Percentiles rank a stretch among this genome's conserved stretches.
phyloP scores from a whole-genome alignment of 768 basidiomycete genomes.

The Mycena amicta region DNA sequence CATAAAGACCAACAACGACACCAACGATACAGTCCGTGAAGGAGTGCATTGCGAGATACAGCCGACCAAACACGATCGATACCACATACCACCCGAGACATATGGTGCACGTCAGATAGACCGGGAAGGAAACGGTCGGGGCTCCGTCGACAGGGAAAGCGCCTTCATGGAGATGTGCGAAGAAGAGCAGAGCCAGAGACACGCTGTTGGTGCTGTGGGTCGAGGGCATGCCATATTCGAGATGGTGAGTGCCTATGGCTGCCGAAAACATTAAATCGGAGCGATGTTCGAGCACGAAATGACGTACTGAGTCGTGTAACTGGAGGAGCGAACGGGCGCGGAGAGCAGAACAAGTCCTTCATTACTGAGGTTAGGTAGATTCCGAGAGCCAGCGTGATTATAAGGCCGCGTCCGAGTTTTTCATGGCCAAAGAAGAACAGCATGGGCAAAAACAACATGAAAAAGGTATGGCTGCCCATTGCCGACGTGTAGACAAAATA shows the following conservation, averaged over 20 bases:
- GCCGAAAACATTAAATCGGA: slow-evolving; percentile 5
- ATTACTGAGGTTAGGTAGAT: slow-evolving; percentile 86
- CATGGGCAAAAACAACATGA: slow-evolving; percentile 85
- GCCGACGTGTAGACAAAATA: slow-evolving; percentile 86
- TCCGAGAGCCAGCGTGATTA: slow-evolving; percentile 72
- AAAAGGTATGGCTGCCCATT: slow-evolving; percentile 87
- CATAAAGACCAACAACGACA: slow-evolving; percentile 59
- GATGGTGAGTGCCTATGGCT: slow-evolving; percentile 80
- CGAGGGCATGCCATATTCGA: slow-evolving; percentile 95
- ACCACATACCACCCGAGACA: slow-evolving; percentile 60
- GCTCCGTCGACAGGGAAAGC: slow-evolving; percentile 32
- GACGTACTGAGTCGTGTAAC: slow-evolving; percentile 83
- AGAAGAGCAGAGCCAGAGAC: slow-evolving; percentile 86
- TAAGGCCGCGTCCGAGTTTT: slow-evolving; percentile 57
- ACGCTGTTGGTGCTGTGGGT: slow-evolving; percentile 92
- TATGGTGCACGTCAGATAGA: slow-evolving; percentile 45
- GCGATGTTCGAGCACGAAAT: not conserved
- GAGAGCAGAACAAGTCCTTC: slow-evolving; percentile 90
- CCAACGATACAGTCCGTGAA: slow-evolving; percentile 75
- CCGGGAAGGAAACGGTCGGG: slow-evolving; percentile 43
- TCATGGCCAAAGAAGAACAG: slow-evolving; percentile 87
- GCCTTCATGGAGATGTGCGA: slow-evolving; percentile 57
- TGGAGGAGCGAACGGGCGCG: slow-evolving; percentile 88
- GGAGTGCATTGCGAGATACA: slow-evolving; percentile 90
- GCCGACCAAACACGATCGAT: slow-evolving; percentile 76